Evolutionary conservation across 2,329 filamentous ascomycete genomes (phyloP), one percentile per base, ranked within the genome.

Genomic region (Neofusicoccum cordaticola): DNA sequence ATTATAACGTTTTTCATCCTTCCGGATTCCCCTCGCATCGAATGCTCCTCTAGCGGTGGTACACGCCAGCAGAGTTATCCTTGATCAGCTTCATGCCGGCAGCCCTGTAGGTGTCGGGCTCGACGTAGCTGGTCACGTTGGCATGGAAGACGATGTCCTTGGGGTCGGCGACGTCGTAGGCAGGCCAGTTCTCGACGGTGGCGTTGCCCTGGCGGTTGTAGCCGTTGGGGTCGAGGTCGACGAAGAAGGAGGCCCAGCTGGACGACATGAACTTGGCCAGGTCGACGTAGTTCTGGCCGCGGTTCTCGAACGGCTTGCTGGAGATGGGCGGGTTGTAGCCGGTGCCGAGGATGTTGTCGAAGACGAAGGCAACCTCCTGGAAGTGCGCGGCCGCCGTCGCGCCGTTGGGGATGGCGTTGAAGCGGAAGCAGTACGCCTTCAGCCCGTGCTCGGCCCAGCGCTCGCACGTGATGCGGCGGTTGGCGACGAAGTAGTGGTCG

Each of bases 391-490:
- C 82, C 0, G 82, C 83, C 0, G 75, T 71, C 1, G 81, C 68
- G 9, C 84, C 82, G 3, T 80, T 78, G 0, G 81, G 75, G 15
- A 82, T 74, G 8, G 85, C 84, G 70, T 89, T 86, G 79, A 89
- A 89, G 52, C 84, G 82, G 75, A 88, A 89, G 69, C 82, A 84
- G 77, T 86, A 89, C 9, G 84, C 84, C 6, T 82, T 77, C 2
- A 85, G 69, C 13, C 77, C 75, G 35, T 78, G 73, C 9, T 75
- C 75, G 12, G 84, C 77, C 82, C 84, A 87, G 1, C 78, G 76
- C 68, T 85, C 77, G 66, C 81, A 83, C 4, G 83, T 82, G 22
- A 81, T 76, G 3, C 86, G 81, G 1, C 86, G 81, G 37, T 82
- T 80, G 4, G 83, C 86, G 65, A 86, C 84, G 75, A 88, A 84